A percentile compares a stretch with the other conserved stretches of the same genome.
These are phyloP conservation scores for Musa beccarii DNA, from an alignment of 176 grass and related monocot species.

Conservation along the genomic window DNA sequence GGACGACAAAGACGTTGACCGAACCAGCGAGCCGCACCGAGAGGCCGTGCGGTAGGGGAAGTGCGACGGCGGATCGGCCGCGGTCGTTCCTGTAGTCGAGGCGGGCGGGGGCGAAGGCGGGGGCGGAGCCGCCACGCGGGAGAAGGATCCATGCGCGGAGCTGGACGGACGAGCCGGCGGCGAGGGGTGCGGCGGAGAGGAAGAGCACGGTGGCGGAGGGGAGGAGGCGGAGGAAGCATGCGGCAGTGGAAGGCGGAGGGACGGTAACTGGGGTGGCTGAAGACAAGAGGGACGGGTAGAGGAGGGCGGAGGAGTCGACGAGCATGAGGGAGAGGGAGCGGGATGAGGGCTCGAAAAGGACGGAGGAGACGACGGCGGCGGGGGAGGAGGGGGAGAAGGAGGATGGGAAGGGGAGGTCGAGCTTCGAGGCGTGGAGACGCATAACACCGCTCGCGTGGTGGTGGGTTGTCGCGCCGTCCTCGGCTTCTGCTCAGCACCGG, in stretches of 20 bases:
- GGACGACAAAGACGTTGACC: conserved; percentile 56
- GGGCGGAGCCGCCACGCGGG: conserved; percentile 9
- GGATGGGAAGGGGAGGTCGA: conserved; percentile 29
- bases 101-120: conserved; percentile 32
- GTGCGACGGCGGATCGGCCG: conserved; percentile 7
- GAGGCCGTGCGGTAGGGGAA: conserved; percentile 53
- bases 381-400: conserved; percentile 31
- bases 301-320: conserved; percentile 45
- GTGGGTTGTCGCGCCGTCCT: background rate
- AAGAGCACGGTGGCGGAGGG: conserved; percentile 17
- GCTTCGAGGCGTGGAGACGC: conserved; percentile 22
- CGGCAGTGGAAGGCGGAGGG: conserved; percentile 12
- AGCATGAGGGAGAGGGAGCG: conserved; percentile 43
- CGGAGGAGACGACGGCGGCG: conserved; percentile 3
- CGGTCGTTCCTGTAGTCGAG: conserved; percentile 43
- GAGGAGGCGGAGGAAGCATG: conserved; percentile 22
- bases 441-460: background rate
- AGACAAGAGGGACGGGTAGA: conserved; percentile 39
- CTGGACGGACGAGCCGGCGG: conserved; percentile 36
- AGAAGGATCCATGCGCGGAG: conserved; percentile 50
- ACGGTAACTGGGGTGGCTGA: background rate
- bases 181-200: conserved; percentile 40
- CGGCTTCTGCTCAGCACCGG: conserved; percentile 3
- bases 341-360: conserved; percentile 25
- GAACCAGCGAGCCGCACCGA: conserved; percentile 44